These are phyloP conservation scores for Saturnispora quitensis DNA, from an alignment of 805 yeast species.

Conservation along the genomic window DNA sequence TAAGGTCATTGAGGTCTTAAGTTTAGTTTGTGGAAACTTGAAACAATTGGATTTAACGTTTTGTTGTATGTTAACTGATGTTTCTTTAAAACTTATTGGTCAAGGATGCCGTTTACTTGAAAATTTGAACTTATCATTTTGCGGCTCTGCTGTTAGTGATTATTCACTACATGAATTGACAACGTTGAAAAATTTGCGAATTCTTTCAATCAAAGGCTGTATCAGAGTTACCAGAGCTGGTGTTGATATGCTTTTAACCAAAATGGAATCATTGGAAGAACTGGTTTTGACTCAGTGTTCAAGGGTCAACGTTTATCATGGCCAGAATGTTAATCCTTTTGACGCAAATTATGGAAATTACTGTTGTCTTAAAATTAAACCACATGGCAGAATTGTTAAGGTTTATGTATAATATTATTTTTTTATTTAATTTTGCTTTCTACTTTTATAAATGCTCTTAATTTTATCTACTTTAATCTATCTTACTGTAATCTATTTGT, in stretches of 20 bases:
- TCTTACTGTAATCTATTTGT: not conserved
- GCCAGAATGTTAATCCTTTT: slow-evolving; percentile 48
- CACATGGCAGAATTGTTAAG: slow-evolving; percentile 47
- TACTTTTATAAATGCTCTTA: not conserved
- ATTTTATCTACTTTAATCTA: not conserved
- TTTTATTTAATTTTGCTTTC: not conserved
- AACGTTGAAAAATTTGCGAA: slow-evolving; percentile 40
- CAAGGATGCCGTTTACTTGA: slow-evolving; percentile 53
- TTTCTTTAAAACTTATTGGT: slow-evolving; percentile 56
- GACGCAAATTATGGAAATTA: slow-evolving; percentile 39
- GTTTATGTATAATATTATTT: slow-evolving; percentile 36
- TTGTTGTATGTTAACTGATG: slow-evolving; percentile 67
- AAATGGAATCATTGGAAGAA: slow-evolving; percentile 41
- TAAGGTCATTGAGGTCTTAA: slow-evolving; percentile 50
- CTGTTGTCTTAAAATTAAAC: slow-evolving; percentile 44
- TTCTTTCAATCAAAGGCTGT: slow-evolving; percentile 56
- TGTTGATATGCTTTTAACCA: slow-evolving; percentile 54
- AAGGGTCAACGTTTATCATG: slow-evolving; percentile 55
- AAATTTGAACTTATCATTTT: slow-evolving; percentile 53
- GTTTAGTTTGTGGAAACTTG: slow-evolving; percentile 51
- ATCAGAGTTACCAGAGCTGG: slow-evolving; percentile 71
- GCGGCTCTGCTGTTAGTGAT: slow-evolving; percentile 76
- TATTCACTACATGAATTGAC: slow-evolving; percentile 54
- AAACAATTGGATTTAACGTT: slow-evolving; percentile 54
- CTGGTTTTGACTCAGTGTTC: slow-evolving; percentile 66